phyloP scores from a whole-genome alignment of 306 rosid genomes.

The Amphicarpaea edgeworthii region DNA sequence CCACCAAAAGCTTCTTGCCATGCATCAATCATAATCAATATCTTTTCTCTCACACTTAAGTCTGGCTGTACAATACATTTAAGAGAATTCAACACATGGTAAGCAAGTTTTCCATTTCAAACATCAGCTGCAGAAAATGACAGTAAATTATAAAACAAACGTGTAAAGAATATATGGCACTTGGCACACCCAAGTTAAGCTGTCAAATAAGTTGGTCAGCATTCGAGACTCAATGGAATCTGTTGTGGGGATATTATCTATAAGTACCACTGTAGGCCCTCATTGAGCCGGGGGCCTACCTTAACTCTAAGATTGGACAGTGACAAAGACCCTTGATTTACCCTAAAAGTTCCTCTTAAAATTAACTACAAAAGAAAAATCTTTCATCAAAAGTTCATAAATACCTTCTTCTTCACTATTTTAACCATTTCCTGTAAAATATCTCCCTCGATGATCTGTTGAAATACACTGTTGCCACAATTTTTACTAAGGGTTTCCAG shows the following conservation, averaged over 20 bases:
- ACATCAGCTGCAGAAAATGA: slow-evolving; percentile 14
- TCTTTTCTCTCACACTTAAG: slow-evolving; percentile 90
- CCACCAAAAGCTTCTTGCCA: slow-evolving; percentile 99
- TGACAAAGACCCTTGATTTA: not conserved
- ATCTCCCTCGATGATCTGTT: slow-evolving; percentile 86
- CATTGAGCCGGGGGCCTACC: not conserved
- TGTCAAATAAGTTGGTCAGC: not conserved
- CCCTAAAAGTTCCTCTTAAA: not conserved
- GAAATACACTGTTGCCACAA: slow-evolving; percentile 92
- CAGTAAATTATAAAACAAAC: not conserved
- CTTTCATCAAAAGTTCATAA: slow-evolving; percentile 8
- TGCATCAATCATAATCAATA: slow-evolving; percentile 76
- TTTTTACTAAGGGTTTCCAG: slow-evolving; percentile 94
- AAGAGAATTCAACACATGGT: slow-evolving; percentile 35
- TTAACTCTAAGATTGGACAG: not conserved
- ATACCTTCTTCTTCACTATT: slow-evolving; percentile 97
- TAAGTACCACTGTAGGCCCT: not conserved
- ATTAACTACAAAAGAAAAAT: slow-evolving; percentile 10
- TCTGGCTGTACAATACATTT: slow-evolving; percentile 78
- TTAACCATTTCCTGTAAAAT: slow-evolving; percentile 95
- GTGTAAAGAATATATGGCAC: not conserved
- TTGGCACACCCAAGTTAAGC: slow-evolving; percentile 5
- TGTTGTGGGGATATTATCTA: not conserved
- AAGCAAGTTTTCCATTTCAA: slow-evolving; percentile 35
- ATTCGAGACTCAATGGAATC: not conserved